Percentiles rank a stretch among this genome's conserved stretches.
These are phyloP conservation scores for Asclepias syriaca DNA, from an alignment of 257 asterid genomes.

Conservation along the genomic window DNA sequence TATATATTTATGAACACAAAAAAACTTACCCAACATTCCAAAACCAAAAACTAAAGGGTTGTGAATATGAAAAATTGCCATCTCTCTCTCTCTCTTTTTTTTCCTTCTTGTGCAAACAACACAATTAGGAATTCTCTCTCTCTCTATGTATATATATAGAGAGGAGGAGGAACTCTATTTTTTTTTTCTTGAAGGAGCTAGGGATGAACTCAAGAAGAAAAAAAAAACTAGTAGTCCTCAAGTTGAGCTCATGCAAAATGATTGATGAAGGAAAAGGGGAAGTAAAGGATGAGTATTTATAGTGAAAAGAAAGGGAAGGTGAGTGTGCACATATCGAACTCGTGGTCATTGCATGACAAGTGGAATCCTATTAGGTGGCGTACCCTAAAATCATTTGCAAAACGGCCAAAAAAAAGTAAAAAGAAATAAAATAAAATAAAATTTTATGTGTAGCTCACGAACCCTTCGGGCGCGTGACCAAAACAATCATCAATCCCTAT, in stretches of 20 bases:
- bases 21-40: conserved; percentile 33
- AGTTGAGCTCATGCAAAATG: conserved; percentile 17
- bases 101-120: too few species aligned
- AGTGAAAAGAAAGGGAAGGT: conserved; percentile 8
- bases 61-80: conserved; percentile 26
- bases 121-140: not conserved
- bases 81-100: not conserved
- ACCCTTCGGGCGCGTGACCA: conserved; percentile 3
- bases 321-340: conserved; percentile 11
- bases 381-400: conserved; percentile 26
- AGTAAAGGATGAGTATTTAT: conserved; percentile 16
- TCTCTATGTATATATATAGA: too few species aligned
- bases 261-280: not conserved
- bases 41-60: conserved; percentile 28
- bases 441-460: conserved; percentile 13
- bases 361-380: conserved; percentile 27
- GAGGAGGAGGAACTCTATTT: too few species aligned
- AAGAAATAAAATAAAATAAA: not conserved
- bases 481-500: too few species aligned
- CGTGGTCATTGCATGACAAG: conserved; percentile 33
- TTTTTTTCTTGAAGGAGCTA: too few species aligned
- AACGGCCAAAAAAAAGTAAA: not conserved
- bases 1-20: too few species aligned
- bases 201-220: not conserved
- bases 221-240: too few species aligned